Evolutionary conservation across 768 basidiomycete species (phyloP), one percentile per base, ranked within the genome.

Genomic region (Boletus subparvulus): DNA sequence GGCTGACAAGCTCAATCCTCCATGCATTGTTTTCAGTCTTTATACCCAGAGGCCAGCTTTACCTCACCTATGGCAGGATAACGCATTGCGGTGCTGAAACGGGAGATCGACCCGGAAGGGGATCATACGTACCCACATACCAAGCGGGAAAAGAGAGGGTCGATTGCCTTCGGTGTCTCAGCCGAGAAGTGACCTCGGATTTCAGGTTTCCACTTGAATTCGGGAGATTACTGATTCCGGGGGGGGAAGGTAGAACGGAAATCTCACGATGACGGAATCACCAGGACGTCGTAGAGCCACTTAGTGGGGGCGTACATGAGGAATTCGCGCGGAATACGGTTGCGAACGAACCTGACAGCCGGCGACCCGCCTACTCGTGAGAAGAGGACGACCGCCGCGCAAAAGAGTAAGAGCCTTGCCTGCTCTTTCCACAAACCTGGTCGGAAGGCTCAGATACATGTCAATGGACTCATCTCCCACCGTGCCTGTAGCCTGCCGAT

Each of bases 21-120:
- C 9, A 33, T 49, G 60, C 12, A 42, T 51, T 28, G 42, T 56
- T 58, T 62, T 28, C 45, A 42, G 41, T 45, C 61, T 71, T 63
- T 73, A 71, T 71, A 73, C 61, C 47, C 26, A 16, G 50, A 44
- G 41, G 26, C 40, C 19, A 54, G 54, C 52, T 47, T 71, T 73
- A 71, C 71, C 71, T 71, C 69, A 71, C 67, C 50, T 6, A 43
- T 11, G 62, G 64, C 52, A 51, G 65, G 61, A 51, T 41, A 69
- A 52, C 45, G 45, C 36, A 60, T 60, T 66, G 61, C 64, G 60
- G 58, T 67, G 56, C 64, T 33, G 39, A 35, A 57, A 59, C 35
- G 46, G 50, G 58, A 64, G 62, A 69, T 73, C 65, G 62, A 61
- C 60, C 67, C 58, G 49, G 61, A 71, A 67, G 70, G 61, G 61